A percentile compares a stretch with the other conserved stretches of the same genome.
These are phyloP conservation scores for Penicillium goetzii DNA, from an alignment of 495 filamentous ascomycete genomes.

Conservation along the genomic window DNA sequence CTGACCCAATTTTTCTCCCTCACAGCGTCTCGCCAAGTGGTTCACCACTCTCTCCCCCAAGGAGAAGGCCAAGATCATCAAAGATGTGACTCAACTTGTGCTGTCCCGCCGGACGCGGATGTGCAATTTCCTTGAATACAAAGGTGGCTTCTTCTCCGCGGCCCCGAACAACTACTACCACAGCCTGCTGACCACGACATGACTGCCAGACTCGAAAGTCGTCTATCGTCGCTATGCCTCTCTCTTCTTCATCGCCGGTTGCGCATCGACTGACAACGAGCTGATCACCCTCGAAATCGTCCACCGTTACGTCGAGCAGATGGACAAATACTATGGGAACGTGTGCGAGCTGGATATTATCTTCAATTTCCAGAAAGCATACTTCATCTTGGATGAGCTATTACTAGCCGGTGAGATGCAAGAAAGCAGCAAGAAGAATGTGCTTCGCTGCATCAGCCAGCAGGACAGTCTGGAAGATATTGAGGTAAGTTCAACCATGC, in stretches of 20 bases:
- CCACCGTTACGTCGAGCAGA: constrained; percentile 98
- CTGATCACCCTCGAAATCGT: constrained; percentile 98
- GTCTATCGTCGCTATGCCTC: constrained; percentile 99
- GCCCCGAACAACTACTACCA: constrained; percentile 12
- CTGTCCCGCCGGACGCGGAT: constrained; percentile 93
- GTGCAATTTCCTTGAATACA: constrained; percentile 99
- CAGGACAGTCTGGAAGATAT: constrained; percentile 96
- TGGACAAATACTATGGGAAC: constrained; percentile 99
- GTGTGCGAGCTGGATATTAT: constrained; percentile 99
- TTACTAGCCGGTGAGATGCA: constrained; percentile 96
- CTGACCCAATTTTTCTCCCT: constrained; percentile 39
- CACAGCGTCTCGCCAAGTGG: constrained; percentile 97
- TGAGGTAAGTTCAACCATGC: constrained; percentile 71
- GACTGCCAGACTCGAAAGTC: constrained; percentile 83
- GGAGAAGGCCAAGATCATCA: constrained; percentile 99
- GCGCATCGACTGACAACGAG: constrained; percentile 93
- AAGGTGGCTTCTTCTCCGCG: constrained; percentile 61
- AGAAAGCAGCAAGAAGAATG: constrained; percentile 99
- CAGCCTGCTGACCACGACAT: constrained; percentile 21
- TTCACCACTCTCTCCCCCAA: constrained; percentile 97
- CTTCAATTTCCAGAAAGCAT: constrained; percentile 99
- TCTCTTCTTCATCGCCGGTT: constrained; percentile 98
- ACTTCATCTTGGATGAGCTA: constrained; percentile 97
- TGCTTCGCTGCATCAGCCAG: constrained; percentile 90
- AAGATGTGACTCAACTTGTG: constrained; percentile 98